Evolutionary conservation across 2,329 filamentous ascomycete genomes (phyloP).

Genomic region (Colletotrichum somersetense): DNA sequence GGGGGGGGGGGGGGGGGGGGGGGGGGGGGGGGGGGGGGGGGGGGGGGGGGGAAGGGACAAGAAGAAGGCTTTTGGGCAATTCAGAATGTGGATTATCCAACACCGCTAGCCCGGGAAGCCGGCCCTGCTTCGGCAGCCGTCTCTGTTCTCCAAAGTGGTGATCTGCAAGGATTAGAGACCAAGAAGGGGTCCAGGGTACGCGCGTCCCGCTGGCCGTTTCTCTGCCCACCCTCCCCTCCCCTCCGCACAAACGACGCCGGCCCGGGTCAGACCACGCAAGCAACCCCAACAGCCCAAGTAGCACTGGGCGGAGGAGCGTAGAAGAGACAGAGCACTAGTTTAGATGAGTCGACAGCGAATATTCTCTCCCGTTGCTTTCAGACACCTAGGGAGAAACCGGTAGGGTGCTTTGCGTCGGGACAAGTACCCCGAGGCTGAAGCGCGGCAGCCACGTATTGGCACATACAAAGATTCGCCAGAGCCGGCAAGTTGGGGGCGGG

Average conservation of each 20-base stretch:
- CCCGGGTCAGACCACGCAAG: constrained; percentile 39
- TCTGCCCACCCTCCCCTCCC: constrained; percentile 8
- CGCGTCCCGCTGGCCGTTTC: constrained; percentile 35
- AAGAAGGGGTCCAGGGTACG: constrained; percentile 36
- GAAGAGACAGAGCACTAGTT: not conserved
- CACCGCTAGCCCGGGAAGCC: constrained; percentile 3
- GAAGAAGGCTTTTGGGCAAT: not conserved
- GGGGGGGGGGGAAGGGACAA: no score
- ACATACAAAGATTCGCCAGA: constrained; percentile 8
- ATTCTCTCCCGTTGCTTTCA: constrained; percentile 3
- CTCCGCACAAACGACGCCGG: constrained; percentile 25
- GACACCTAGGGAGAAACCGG: not conserved
- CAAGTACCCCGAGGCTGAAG: not conserved
- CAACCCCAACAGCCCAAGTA: not conserved
- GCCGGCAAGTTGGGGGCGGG: constrained; percentile 34
- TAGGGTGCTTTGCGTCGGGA: not conserved
- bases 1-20: no score
- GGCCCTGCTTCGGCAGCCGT: not conserved
- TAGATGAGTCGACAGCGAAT: constrained; percentile 19
- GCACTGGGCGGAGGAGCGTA: not conserved
- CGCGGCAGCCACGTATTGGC: constrained; percentile 21
- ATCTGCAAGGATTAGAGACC: constrained; percentile 40
- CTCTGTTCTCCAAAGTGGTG: constrained; percentile 35
- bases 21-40: no score
- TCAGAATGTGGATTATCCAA: constrained; percentile 8